Evolutionary conservation across 2,329 filamentous ascomycete species (phyloP), one percentile per base, ranked within the genome.

Genomic region (Trichoderma oligosporum): DNA sequence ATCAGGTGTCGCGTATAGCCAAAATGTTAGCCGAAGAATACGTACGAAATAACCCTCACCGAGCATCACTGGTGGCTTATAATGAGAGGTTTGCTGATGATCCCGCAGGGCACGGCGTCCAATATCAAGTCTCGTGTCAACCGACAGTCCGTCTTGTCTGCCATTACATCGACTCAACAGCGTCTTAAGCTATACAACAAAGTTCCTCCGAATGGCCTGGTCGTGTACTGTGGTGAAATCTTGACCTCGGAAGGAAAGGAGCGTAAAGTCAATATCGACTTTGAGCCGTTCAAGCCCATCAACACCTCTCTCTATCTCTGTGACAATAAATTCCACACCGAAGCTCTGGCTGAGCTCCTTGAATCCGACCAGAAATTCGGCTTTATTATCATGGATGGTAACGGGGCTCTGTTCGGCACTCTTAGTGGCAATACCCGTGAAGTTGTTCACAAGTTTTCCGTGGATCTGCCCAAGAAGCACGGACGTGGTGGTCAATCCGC

Each of bases 11-110:
- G 44, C 88, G 92, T 70, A 88, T 90, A 56, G 90, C 94, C 60
- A 97, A 97, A 84, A 99, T 99, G 94, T 88, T 99, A 87, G 95
- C 95, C 80, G 94, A 99, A 97, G 92, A 96, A 89, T 96, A 94
- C 73, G 90, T 94, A 83, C 65, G 88, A 11, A 33, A 52, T 42
- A 27, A 36, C 29, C 20, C 24, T 44, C 16, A 29, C 24, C 22
- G 35, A n/a, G n/a, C n/a, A 46, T 45, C 8, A 24, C 14, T 16
- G 8, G 9, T 42, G 36, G 24, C 22, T 14, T 38, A 11, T 31
- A 2, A 29, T n/a, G 12, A 38, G 5, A 20, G 57, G 14, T 38
- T 62, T 70, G 45, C 71, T 63, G 35, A 57, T 48, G n/a, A 18
- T n/a, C 25, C 33, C 60, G 39, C 35, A 94, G 91, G 94, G 94